Evolutionary conservation across 202 grass and related monocot genomes (phyloP), one percentile per base, ranked within the genome.

Genomic region (Digitaria exilis): DNA sequence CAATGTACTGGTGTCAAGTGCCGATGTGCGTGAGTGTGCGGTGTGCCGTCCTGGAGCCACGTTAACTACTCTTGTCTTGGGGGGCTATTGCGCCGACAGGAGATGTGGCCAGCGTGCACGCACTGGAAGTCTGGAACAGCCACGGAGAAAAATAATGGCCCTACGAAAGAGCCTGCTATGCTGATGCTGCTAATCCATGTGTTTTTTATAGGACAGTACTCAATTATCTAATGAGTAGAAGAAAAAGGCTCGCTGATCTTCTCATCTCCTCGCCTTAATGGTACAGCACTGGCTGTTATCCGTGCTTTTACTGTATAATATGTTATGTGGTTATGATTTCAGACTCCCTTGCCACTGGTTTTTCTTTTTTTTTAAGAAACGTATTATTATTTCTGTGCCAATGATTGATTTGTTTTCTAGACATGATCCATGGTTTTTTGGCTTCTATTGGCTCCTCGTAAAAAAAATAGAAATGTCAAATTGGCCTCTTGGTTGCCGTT

Each of bases 91-190:
- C 82, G 55, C 72, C 49, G 62, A 58, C 61, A 48, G 65, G 31
- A 24, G 26, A 60, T 46, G 13, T 46, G 61, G 62, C 72, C 72
- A 77, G 19, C 62, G 73, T 69, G 73, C 82, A 69, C 73, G 63
- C 63, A 57, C 63, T 26, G 17, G n/a, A n/a, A n/a, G n/a, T n/a
- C n/a, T n/a, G n/a, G 57, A 21, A 16, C n/a, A n/a, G n/a, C n/a
- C n/a, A 2, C 16, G 54, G 21, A 57, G 45, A 80, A 80, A 56
- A 42, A 80, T n/a, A 80, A 57, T 69, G 22, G 22, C 51, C 14
- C 63, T 42, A 60, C 37, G 39, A 61, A 60, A 61, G 28, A 79
- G 43, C n/a, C n/a, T n/a, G n/a, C 30, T 30, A 39, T 39, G 9
- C n/a, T 46, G 43, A 48, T 65, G 50, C 42, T 51, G 14, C 29